Base-by-base conservation (phyloP, 257 asterid species). In the Solanum bulbocastanum region DNA sequence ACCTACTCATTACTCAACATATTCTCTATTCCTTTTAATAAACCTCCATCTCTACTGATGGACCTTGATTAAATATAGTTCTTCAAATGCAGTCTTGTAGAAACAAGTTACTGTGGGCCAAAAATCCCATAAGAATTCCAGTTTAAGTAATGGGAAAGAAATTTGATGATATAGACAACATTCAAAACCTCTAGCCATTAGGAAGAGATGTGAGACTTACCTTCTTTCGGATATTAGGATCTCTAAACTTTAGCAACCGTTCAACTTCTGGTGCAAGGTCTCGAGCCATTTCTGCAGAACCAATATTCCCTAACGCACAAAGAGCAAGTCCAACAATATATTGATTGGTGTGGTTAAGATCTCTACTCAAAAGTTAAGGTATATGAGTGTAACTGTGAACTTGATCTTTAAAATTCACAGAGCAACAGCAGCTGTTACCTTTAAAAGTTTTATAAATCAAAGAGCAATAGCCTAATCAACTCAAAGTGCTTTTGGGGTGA, bases 201-300 rank as follows among this genome's bases (percentile, higher is more conserved):
- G 84, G 60, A 78, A 78, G 60, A n/a, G 84, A 4, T 0, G 40
- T n/a, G 85, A 81, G 46, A 81, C 94, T 92, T 93, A 94, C 99
- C 94, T 97, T 97, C 93, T 97, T 97, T 92, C 99, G 93, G 89
- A 96, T 86, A 90, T 97, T 97, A 89, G 99, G 99, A 94, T 97
- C 99, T 91, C 98, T 94, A 88, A 97, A 97, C 90, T 96, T 96
- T 78, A 97, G 95, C 88, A 97, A 90, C 87, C 98, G 92, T 96
- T 97, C 98, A 40, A 97, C 99, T 89, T 97, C 99, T 40, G 98
- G 99, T 71, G 99, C 99, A 90, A 97, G 98, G 90, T 97, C 99
- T 72, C 99, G 99, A 89, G 99, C 99, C 99, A 97, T 97, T 93
- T 97, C 99, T 85, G 98, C 99, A 88, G 99, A 97, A 90, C 99